Evolutionary conservation across 1,284 basidiomycete species (phyloP), one percentile per base, ranked within the genome.

Genomic region (Tremellales sp.): DNA sequence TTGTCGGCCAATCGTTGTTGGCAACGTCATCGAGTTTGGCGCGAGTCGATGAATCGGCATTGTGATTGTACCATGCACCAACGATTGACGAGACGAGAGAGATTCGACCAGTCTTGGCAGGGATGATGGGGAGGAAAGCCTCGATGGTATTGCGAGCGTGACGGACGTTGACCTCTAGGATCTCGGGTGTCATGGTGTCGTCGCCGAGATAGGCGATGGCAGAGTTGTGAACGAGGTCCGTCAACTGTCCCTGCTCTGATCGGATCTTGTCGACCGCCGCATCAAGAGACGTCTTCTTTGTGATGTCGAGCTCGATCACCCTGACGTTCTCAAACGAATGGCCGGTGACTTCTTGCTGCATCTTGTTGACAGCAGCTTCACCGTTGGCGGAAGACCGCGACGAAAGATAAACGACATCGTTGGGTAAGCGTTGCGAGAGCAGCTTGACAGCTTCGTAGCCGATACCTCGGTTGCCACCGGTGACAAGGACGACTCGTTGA

Each of bases 361-460:
- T 51, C 51, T 52, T 51, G 11, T 43, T 33, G 24, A 54, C 46
- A 15, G 54, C 54, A 4, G 41, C 47, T 6, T 56, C 42, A 26
- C 54, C 54, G 29, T 56, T 56, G 17, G 22, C 8, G 24, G 33
- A 24, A 1, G 54, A 56, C 31, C 54, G 50, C 13, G 54, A 56
- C 12, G 43, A 43, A 29, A 56, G 54, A 25, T 53, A 51, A 45
- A 56, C 51, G 47, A 39, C 53, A 19, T 21, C 33, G 11, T 50
- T 10, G 44, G 54, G 54, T 2, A 39, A 24, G 13, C 40, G 45
- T 31, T 53, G 47, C 12, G 54, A 52, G 24, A 56, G 45, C 21
- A 41, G 33, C 40, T 56, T 56, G 41, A 56, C 54, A 3, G 54
- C 51, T 43, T 56, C 54, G 43, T 50, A 56, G 2, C 54, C 54